Base-by-base conservation (phyloP, 2,329 filamentous ascomycete species). In the Beauveria bassiana region DNA sequence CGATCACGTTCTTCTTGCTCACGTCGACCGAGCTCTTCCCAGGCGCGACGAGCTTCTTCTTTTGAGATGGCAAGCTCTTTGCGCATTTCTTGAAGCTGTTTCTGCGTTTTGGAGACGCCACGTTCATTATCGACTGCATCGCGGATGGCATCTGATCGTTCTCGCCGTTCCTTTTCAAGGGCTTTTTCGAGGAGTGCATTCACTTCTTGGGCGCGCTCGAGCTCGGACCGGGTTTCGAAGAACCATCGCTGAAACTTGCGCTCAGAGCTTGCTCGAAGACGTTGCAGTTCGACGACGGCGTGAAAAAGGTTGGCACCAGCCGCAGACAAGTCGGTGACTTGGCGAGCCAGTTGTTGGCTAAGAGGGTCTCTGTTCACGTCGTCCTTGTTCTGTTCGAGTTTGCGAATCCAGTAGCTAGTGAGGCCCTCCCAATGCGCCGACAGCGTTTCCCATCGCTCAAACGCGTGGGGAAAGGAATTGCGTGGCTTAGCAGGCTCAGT, bases 241-340 rank as follows among this genome's bases (percentile, higher is more conserved):
- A 98, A 98, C 95, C 95, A 99, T 56, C 95, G 85, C 75, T 99
- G 95, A 69, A 99, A 99, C 72, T 98, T 98, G 65, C 95, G 87
- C 74, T 99, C 95, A 0, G 93, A 98, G 61, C 92, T 96, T 43
- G 95, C 95, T 49, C 95, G 89, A 28, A 99, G 81, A 34, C 95
- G 87, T 73, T 99, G 95, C 51, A 99, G 79, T 74, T 99, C 95
- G 3, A 99, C 95, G 0, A 99, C 93, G 10, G 95, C 95, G 72
- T 99, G 95, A 73, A 99, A 99, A 0, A 99, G 81, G 68, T 99
- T 99, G 5, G 95, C 95, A 14, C 95, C 95, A 1, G 95, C 95
- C 8, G 95, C 95, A 28, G 95, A 97, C n/a, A 99, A 81, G 72
- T 99, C 95, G 0, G 91, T 96, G 59, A 99, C 93, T 72, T 99